phyloP scores from a whole-genome alignment of 352 stramenopile species.

The Globisporangium okanoganense region DNA sequence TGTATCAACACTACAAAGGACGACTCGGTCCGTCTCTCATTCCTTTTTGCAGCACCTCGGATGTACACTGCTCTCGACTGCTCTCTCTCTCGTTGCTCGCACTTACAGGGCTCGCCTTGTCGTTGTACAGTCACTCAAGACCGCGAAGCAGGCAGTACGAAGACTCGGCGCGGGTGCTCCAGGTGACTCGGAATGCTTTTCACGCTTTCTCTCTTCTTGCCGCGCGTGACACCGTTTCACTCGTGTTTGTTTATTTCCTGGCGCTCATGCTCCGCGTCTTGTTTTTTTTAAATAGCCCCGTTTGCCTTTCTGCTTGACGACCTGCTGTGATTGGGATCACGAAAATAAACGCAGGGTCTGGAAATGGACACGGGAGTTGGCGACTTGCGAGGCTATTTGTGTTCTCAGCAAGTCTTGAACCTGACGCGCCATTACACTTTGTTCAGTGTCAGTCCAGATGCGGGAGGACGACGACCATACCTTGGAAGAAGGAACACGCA shows the following conservation, averaged over 20 bases:
- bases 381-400: not conserved
- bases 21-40: not conserved
- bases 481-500: no score
- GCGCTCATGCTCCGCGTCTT: not conserved
- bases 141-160: not conserved
- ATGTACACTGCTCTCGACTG: not conserved
- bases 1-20: not conserved
- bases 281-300: not conserved
- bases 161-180: not conserved
- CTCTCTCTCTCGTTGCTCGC: not conserved
- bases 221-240: constrained; percentile 1
- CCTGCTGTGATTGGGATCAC: not conserved
- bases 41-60: not conserved
- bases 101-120: not conserved
- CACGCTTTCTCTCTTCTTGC: not conserved
- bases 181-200: not conserved
- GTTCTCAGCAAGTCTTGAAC: not conserved
- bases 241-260: not conserved
- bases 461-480: no score
- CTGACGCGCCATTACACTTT: not conserved
- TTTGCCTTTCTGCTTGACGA: no score
- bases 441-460: no score
- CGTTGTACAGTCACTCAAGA: not conserved
- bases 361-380: not conserved
- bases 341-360: not conserved